A percentile compares a stretch with the other conserved stretches of the same genome.
Conservation (phyloP, 2,329 filamentous ascomycete species). For the Neoscytalidium dimidiatum region DNA sequence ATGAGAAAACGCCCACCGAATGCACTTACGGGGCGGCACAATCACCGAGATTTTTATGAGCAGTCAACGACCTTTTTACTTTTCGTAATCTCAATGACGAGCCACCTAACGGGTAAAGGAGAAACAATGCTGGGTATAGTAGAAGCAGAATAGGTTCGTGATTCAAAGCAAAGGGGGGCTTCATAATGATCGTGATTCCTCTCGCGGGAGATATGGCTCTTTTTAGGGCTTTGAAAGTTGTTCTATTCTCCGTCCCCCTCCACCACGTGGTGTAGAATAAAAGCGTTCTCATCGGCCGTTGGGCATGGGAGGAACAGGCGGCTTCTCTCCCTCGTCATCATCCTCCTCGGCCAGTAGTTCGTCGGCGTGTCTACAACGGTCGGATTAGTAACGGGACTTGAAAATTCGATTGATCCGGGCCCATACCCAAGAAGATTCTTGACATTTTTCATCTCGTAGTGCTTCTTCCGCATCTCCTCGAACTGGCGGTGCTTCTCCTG, state of each 20-base stretch:
- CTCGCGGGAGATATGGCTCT: slow-evolving; percentile 11
- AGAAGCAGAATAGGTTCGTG: slow-evolving; percentile 10
- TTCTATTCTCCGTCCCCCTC: slow-evolving; percentile 5
- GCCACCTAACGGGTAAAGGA: not conserved
- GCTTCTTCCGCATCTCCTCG: slow-evolving; percentile 87
- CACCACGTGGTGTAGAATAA: not conserved
- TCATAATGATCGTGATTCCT: slow-evolving; percentile 12
- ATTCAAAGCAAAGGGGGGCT: slow-evolving; percentile 2
- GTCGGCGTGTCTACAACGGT: slow-evolving; percentile 36
- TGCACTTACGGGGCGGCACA: not conserved
- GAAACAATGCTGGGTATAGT: slow-evolving; percentile 21
- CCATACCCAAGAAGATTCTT: slow-evolving; percentile 77
- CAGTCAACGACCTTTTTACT: not conserved
- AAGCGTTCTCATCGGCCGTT: slow-evolving; percentile 9
- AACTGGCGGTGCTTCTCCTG: slow-evolving; percentile 89
- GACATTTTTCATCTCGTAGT: slow-evolving; percentile 98
- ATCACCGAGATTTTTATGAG: not conserved
- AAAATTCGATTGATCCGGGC: slow-evolving; percentile 4
- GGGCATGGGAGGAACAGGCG: slow-evolving; percentile 20
- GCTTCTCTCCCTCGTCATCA: slow-evolving; percentile 31
- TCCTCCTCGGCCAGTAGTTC: slow-evolving; percentile 45
- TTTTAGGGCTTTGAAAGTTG: slow-evolving; percentile 3
- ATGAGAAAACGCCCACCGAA: not conserved
- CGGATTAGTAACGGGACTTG: slow-evolving; percentile 25
- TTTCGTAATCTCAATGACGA: not conserved